Evolutionary conservation across 2,329 filamentous ascomycete species (phyloP), one percentile per base, ranked within the genome.

Genomic region (Onygenales sp.): DNA sequence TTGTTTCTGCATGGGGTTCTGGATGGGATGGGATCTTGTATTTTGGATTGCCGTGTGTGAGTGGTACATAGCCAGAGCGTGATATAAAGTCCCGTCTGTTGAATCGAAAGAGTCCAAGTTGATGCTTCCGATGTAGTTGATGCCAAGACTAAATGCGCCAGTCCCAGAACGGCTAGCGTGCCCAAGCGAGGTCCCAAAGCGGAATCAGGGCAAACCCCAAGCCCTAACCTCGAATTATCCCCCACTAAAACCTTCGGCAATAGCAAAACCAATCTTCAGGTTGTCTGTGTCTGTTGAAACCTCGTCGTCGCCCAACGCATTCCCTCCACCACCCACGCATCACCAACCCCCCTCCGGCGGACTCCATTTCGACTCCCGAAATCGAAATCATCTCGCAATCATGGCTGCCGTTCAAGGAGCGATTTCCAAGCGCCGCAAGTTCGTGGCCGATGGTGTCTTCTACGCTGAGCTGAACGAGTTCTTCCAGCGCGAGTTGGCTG

Each of bases 401-500:
- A 77, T 77, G 74, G 72, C 74, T 64, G 72, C 74, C 68, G 67
- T 71, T 64, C 74, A 76, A 68, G 73, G 73, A 69, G 73, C 72
- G 66, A 75, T 77, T 64, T 76, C 74, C 60, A 77, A 77, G 71
- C 72, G 73, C 63, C 69, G 75, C 64, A 74, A 92, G 85, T 92
- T 91, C 81, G 86, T 92, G 75, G 88, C 87, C 67, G 93, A 98
- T 79, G 93, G 93, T 86, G 93, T 98, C 73, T 98, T 98, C 89
- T 98, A 96, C 80, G 93, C 93, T 82, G 93, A 98, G 82, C 82
- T 98, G 78, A 98, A 98, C 87, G 93, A 98, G 83, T 98, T 98
- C 87, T 98, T 98, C 89, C 93, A 97, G 85, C 92, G 93, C 78
- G 93, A 98, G 82, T 84, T 98, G 75, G 93, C 93, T 75, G 93